Base-by-base conservation (phyloP, 1,139 yeast species). In the Blastobotrys indianensis region DNA sequence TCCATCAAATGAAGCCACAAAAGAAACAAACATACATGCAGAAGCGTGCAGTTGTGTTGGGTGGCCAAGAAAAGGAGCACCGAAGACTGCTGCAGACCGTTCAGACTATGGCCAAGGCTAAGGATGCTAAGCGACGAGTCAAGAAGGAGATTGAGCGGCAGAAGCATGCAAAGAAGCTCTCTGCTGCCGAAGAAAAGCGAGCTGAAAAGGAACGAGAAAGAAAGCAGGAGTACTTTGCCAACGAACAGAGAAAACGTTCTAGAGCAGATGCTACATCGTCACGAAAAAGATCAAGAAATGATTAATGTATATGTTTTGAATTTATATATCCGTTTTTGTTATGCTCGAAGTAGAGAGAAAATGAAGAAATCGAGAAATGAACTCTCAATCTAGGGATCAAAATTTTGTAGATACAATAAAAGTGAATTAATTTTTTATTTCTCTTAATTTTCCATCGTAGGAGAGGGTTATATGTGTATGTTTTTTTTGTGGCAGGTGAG, bases 51-150 rank as follows among this genome's bases (percentile, higher is more conserved):
- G 97, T 92, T 47, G 94, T 90, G 3, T 71, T 90, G 44, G 85
- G 83, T 38, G 95, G 94, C 23, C 97, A 88, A 50, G 97, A 90
- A 64, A 87, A 86, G 81, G 85, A 86, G 70, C 92, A 95, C 17
- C 78, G 97, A 57, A 84, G 87, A 37, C 76, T 92, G 67, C 78
- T 92, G 76, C 94, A 84, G 64, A 86, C 86, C 68, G 81, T 92
- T 46, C 78, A 85, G 56, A 86, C 97, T 0, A 72, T 94, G 45
- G 79, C 86, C 57, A 85, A 82, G 59, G 94, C 85, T 49, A 92
- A 92, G 70, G 96, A 86, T 34, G 76, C 79, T 42, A 88, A 85
- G 77, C 79, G 83, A 54, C 76, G 72, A 57, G 72, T 77, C 31
- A 88, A 87, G 71, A 87, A 87, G 67, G 77, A 73, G 42, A 94